These are phyloP conservation scores for Sarocladium strictum DNA, from an alignment of 2,329 filamentous ascomycete genomes.

Conservation along the genomic window DNA sequence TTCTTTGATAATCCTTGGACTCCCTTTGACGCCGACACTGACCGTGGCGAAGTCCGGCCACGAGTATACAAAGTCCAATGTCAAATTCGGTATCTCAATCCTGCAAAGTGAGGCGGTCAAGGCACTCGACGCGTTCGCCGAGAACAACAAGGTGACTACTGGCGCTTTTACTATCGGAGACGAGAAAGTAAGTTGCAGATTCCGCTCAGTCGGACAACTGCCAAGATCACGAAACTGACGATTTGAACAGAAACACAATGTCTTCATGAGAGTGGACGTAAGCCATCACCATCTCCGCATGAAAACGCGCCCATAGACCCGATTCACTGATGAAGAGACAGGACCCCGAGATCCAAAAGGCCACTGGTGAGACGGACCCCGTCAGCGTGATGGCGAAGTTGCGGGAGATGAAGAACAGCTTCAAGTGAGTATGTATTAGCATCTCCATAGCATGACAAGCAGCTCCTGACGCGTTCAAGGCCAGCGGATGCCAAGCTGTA, in stretches of 20 bases:
- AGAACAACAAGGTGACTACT: constrained; percentile 79
- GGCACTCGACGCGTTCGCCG: constrained; percentile 70
- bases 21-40: no score
- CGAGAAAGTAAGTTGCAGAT: constrained; percentile 75
- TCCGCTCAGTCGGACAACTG: no score
- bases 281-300: constrained; percentile 20
- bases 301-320: neutral
- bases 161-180: constrained; percentile 96
- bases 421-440: constrained; percentile 45
- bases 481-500: constrained; percentile 20
- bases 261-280: constrained; percentile 87
- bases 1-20: no score
- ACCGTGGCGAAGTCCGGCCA: constrained; percentile 65
- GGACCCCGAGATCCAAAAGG: constrained; percentile 80
- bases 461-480: constrained; percentile 14
- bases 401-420: constrained; percentile 84
- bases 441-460: neutral
- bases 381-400: constrained; percentile 80
- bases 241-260: constrained; percentile 69
- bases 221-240: constrained; percentile 9
- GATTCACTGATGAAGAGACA: constrained; percentile 24
- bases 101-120: constrained; percentile 69
- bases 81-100: constrained; percentile 78
- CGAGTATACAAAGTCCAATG: constrained; percentile 97
- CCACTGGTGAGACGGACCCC: constrained; percentile 73